These are phyloP conservation scores for Pseudogymnoascus sp. DNA, from an alignment of 2,329 filamentous ascomycete species.

Conservation along the genomic window DNA sequence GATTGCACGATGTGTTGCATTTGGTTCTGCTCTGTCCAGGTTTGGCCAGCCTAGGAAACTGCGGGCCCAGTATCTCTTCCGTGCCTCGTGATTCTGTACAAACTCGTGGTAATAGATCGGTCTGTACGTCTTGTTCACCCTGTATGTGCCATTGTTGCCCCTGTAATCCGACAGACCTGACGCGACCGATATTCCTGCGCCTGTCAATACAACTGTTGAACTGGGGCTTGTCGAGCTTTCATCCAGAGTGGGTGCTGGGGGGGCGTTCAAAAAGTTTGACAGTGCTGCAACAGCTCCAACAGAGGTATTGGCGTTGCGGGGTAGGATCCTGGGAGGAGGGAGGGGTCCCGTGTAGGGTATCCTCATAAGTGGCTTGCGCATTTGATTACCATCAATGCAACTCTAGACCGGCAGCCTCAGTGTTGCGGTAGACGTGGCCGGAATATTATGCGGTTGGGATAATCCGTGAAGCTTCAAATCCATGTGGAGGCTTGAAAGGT, in stretches of 20 bases:
- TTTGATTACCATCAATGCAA: constrained; percentile 28
- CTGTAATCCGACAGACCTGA: constrained; percentile 91
- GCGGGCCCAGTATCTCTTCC: constrained; percentile 92
- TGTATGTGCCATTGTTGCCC: constrained; percentile 83
- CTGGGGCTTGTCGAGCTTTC: constrained; percentile 32
- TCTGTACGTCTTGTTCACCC: constrained; percentile 79
- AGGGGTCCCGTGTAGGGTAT: constrained; percentile 87
- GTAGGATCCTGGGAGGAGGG: constrained; percentile 65
- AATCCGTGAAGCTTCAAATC: background rate
- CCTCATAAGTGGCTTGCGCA: constrained; percentile 68
- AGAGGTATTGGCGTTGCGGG: constrained; percentile 59
- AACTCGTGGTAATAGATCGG: constrained; percentile 96
- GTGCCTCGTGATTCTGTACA: constrained; percentile 65
- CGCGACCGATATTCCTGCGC: constrained; percentile 87
- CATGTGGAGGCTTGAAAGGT: background rate
- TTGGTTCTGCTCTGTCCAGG: constrained; percentile 69
- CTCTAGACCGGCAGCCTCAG: background rate
- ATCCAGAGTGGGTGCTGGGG: constrained; percentile 41
- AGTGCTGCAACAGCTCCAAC: constrained; percentile 71
- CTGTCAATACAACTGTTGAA: constrained; percentile 57
- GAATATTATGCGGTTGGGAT: background rate
- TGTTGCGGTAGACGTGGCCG: background rate
- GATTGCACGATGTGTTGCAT: constrained; percentile 70
- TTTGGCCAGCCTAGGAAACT: constrained; percentile 91
- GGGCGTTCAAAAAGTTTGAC: constrained; percentile 62